These are phyloP conservation scores for Eucalyptus leucophloia DNA, from an alignment of 345 rosid genomes.

Conservation along the genomic window DNA sequence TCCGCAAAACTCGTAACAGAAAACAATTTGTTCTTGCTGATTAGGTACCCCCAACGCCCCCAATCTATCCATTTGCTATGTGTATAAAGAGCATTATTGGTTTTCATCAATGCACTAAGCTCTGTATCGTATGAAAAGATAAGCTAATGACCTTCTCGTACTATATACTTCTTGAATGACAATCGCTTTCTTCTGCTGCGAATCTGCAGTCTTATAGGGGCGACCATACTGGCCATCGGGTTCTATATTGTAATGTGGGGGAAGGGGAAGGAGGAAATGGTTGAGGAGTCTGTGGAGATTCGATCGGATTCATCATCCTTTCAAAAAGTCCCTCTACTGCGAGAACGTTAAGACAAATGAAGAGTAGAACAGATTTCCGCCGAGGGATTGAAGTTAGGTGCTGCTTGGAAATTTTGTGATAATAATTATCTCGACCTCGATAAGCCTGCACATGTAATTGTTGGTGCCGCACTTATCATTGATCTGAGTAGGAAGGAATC, in stretches of 20 bases:
- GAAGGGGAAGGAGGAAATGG: slow-evolving; percentile 11
- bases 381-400: background rate
- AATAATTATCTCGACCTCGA: background rate
- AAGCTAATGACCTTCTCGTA: background rate
- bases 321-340: slow-evolving; percentile 6
- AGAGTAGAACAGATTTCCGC: background rate
- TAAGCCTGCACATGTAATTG: background rate
- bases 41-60: background rate
- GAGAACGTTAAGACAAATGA: background rate
- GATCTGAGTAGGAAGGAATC: background rate
- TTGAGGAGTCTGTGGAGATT: background rate
- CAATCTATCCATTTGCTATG: background rate
- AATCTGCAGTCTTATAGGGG: slow-evolving; percentile 13
- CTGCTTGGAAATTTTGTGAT: background rate
- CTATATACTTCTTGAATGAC: background rate
- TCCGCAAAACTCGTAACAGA: background rate
- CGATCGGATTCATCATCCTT: background rate
- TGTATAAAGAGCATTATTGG: background rate
- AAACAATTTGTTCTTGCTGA: background rate
- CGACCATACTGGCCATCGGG: slow-evolving; percentile 6
- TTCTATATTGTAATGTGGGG: slow-evolving; percentile 28
- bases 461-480: background rate
- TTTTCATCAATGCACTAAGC: background rate
- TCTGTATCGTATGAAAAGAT: background rate
- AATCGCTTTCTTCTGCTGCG: background rate